These are phyloP conservation scores for Trypanosoma lewisi DNA, from an alignment of 208 protist genomes.

Conservation along the genomic window DNA sequence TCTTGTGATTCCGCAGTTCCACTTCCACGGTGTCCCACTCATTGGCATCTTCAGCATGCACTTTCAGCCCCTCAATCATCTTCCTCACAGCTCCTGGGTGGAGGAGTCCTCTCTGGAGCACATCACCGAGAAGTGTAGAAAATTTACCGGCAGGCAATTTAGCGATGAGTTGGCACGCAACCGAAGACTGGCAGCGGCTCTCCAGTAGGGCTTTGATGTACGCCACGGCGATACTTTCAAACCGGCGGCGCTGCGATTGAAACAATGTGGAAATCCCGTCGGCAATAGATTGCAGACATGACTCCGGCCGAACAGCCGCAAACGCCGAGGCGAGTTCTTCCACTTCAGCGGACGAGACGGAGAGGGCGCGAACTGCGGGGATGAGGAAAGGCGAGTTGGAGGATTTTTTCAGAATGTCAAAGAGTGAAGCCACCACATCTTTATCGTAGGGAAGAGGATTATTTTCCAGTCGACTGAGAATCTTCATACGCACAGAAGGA, in stretches of 20 bases:
- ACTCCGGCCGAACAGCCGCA: constrained; percentile 1
- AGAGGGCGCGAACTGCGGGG: neutral
- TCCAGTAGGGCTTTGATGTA: constrained; percentile 7
- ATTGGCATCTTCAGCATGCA: neutral
- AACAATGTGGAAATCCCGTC: neutral
- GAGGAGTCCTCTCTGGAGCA: constrained; percentile 8
- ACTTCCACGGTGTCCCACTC: neutral
- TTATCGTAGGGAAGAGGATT: neutral
- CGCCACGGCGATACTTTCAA: constrained; percentile 2
- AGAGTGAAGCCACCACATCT: constrained; percentile 4
- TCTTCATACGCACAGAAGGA: neutral
- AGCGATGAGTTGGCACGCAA: constrained; percentile 17
- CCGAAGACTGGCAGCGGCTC: constrained; percentile 1
- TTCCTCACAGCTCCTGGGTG: constrained; percentile 7
- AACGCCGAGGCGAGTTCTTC: constrained; percentile 1
- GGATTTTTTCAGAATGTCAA: neutral
- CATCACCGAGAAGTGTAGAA: neutral
- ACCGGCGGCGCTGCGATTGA: neutral
- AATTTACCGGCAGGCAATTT: neutral
- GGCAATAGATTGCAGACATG: neutral
- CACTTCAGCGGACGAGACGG: neutral
- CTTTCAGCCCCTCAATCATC: neutral
- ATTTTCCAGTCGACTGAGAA: neutral
- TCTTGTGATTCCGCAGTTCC: constrained; percentile 9
- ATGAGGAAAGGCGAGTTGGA: neutral